Percentiles rank a stretch among this genome's conserved stretches.
These are phyloP conservation scores for Acorus calamus DNA, from an alignment of 106 monocot species.

Conservation along the genomic window DNA sequence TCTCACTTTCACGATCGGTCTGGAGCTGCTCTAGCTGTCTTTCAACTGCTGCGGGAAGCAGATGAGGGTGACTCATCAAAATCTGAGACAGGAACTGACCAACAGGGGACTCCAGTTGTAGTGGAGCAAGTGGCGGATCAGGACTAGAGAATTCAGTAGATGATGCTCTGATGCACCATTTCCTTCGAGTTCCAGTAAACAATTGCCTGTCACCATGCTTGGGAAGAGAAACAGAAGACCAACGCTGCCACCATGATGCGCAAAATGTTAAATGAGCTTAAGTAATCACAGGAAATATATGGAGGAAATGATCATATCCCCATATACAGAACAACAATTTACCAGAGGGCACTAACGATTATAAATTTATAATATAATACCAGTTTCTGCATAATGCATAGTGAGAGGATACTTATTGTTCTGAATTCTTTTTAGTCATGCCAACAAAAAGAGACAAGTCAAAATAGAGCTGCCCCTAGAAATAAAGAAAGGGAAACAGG, in stretches of 20 bases:
- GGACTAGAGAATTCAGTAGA: slow-evolving; percentile 6
- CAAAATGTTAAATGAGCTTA: too few relatives aligned
- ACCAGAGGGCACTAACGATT: too few relatives aligned
- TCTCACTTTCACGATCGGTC: slow-evolving; percentile 49
- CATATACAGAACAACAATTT: too few relatives aligned
- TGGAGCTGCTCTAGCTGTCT: slow-evolving; percentile 86
- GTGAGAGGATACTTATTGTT: too few relatives aligned
- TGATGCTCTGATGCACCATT: slow-evolving; percentile 18
- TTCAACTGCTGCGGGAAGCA: slow-evolving; percentile 84
- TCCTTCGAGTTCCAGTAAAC: slow-evolving; percentile 6
- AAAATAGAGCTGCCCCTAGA: too few relatives aligned
- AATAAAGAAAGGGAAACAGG: too few relatives aligned
- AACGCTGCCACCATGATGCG: slow-evolving; percentile 8
- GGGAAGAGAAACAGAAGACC: slow-evolving; percentile 11
- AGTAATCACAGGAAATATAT: too few relatives aligned
- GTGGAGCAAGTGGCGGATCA: slow-evolving; percentile 56
- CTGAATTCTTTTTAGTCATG: too few relatives aligned
- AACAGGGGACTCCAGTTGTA: slow-evolving; percentile 69
- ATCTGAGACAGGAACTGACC: slow-evolving; percentile 89
- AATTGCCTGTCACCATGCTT: slow-evolving; percentile 13
- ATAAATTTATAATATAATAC: too few relatives aligned
- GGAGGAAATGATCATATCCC: too few relatives aligned
- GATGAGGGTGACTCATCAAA: slow-evolving; percentile 70
- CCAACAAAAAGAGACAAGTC: too few relatives aligned
- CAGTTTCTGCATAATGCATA: too few relatives aligned